Conservation (phyloP, 176 grass and related monocot species). For the Eremochloa ophiuroides region DNA sequence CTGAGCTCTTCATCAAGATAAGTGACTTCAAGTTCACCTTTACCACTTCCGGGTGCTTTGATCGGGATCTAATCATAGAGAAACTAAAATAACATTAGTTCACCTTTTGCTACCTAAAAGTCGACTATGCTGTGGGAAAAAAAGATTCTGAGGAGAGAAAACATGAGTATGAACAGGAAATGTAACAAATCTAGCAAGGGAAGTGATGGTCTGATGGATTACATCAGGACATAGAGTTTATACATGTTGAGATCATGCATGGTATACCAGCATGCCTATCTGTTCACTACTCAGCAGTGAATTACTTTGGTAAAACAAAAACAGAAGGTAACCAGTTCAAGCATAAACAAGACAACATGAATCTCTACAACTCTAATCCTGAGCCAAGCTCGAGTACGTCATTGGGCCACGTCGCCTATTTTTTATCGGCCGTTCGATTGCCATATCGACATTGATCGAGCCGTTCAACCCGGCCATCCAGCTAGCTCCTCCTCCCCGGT, state of each 20-base stretch:
- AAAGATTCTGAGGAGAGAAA: neutral
- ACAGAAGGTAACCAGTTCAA: neutral
- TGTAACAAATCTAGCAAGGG: neutral
- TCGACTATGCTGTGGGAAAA: neutral
- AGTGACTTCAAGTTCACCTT: constrained; percentile 89
- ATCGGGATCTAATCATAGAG: constrained; percentile 60
- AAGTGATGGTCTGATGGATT: neutral
- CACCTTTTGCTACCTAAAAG: neutral
- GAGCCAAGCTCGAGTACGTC: no score
- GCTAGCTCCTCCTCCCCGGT: no score
- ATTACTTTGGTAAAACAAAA: neutral
- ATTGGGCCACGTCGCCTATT: no score
- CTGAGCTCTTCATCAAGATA: constrained; percentile 85
- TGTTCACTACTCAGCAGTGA: neutral
- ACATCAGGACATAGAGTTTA: neutral
- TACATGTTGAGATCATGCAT: neutral
- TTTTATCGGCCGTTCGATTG: no score
- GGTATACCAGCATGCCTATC: neutral
- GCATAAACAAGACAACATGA: neutral
- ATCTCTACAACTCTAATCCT: no score
- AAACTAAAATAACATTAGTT: neutral
- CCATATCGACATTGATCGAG: no score
- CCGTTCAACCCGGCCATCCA: no score
- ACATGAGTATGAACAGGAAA: neutral
- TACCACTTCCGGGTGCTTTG: constrained; percentile 70